Percentiles rank a stretch among this genome's conserved stretches.
These are phyloP conservation scores for Taphrina wiesneri DNA, from an alignment of 1,139 yeast genomes.

Conservation along the genomic window DNA sequence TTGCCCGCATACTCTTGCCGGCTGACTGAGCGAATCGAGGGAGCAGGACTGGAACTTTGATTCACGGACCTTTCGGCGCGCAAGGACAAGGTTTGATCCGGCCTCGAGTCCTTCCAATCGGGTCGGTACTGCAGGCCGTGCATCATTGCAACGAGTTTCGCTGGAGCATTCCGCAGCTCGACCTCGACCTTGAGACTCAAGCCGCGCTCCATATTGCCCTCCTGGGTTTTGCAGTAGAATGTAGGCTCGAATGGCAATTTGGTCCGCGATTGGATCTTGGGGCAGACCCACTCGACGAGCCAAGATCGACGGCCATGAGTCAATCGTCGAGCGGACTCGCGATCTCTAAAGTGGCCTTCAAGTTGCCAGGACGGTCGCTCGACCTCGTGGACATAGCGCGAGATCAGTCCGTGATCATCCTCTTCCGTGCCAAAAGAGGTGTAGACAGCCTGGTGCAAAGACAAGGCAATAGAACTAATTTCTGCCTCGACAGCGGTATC, in stretches of 20 bases:
- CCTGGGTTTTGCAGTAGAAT: conserved; percentile 7
- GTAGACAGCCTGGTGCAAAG: conserved; percentile 18
- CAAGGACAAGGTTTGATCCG: conserved; percentile 2
- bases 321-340: conserved; percentile 14
- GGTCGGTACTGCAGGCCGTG: conserved; percentile 18
- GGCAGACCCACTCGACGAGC: conserved; percentile 29
- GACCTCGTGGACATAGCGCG: conserved; percentile 28
- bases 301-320: conserved; percentile 15
- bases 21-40: not conserved
- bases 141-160: conserved; percentile 14
- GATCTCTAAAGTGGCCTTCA: conserved; percentile 18
- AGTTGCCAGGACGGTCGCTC: not conserved
- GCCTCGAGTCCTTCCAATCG: conserved; percentile 22
- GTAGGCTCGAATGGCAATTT: conserved; percentile 23
- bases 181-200: conserved; percentile 24
- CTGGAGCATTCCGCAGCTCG: conserved; percentile 2
- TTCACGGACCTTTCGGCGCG: conserved; percentile 13
- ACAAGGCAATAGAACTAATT: conserved; percentile 11
- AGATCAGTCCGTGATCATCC: conserved; percentile 15
- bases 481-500: conserved; percentile 22
- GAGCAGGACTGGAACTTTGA: conserved; percentile 1
- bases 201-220: conserved; percentile 25
- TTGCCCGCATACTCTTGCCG: not conserved
- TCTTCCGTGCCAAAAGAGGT: conserved; percentile 11
- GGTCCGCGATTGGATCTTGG: not conserved